phyloP scores from a whole-genome alignment of 2,329 filamentous ascomycete species.

The Ampelomyces quisqualis region DNA sequence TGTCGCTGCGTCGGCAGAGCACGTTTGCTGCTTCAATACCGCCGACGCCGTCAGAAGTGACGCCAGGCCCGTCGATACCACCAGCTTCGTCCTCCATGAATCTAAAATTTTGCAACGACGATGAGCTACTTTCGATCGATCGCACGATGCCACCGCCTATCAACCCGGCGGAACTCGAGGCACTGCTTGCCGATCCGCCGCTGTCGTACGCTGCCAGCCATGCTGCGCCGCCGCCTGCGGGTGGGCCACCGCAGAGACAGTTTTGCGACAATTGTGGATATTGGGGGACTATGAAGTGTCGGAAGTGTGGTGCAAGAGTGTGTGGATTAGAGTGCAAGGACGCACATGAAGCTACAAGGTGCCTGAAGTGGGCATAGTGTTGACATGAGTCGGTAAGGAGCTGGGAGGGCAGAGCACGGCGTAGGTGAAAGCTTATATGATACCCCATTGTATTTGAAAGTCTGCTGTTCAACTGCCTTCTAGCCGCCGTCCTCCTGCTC shows the following conservation, averaged over 20 bases:
- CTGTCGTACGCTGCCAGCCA: slow-evolving; percentile 67
- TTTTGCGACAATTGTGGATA: slow-evolving; percentile 83
- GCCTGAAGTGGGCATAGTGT: slow-evolving; percentile 42
- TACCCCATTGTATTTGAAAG: slow-evolving; percentile 11
- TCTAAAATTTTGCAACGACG: slow-evolving; percentile 29
- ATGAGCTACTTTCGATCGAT: slow-evolving; percentile 57
- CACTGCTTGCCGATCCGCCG: slow-evolving; percentile 63
- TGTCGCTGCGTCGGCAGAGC: slow-evolving; percentile 25
- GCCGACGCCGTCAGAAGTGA: slow-evolving; percentile 30
- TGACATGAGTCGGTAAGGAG: background rate
- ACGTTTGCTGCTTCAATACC: slow-evolving; percentile 28
- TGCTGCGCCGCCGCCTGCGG: slow-evolving; percentile 43
- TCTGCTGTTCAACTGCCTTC: background rate
- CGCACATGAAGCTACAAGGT: slow-evolving; percentile 68
- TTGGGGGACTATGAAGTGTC: slow-evolving; percentile 74
- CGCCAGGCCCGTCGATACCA: slow-evolving; percentile 16
- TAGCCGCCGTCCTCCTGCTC: background rate
- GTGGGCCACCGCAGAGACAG: slow-evolving; percentile 55
- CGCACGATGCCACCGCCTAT: slow-evolving; percentile 61
- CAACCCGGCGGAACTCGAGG: slow-evolving; percentile 62
- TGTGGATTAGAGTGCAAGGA: slow-evolving; percentile 75
- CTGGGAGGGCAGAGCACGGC: background rate
- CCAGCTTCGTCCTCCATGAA: slow-evolving; percentile 13
- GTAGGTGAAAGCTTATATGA: slow-evolving; percentile 8
- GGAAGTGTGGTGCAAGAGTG: slow-evolving; percentile 75